These are phyloP conservation scores for Pythium sukuiense DNA, from an alignment of 352 stramenopile genomes.

Conservation along the genomic window DNA sequence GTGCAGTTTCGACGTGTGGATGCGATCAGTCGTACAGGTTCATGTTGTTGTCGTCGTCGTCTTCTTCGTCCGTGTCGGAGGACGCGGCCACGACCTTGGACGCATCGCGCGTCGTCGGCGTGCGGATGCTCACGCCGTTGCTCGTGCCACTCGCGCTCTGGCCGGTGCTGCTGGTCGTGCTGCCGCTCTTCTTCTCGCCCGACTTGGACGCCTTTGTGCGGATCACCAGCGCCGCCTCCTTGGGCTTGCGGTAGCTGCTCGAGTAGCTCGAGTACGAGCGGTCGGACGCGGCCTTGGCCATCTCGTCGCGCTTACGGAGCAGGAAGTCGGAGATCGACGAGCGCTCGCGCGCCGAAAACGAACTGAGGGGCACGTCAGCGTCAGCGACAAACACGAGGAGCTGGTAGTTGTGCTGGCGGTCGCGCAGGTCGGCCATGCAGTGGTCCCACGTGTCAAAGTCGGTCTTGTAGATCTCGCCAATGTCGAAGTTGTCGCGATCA, in stretches of 20 bases:
- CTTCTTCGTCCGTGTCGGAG: constrained; percentile 78
- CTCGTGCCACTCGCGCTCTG: constrained; percentile 37
- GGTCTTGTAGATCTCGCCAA: constrained; percentile 61
- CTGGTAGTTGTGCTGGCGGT: constrained; percentile 52
- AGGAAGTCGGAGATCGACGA: constrained; percentile 59
- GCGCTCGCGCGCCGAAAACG: constrained; percentile 48
- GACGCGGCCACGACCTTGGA: constrained; percentile 31
- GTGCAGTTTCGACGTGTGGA: background rate
- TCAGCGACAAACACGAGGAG: constrained; percentile 74
- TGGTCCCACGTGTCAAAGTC: constrained; percentile 33
- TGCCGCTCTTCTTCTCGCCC: constrained; percentile 54
- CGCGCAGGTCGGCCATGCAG: constrained; percentile 19
- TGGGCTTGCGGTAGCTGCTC: constrained; percentile 64
- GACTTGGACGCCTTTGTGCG: constrained; percentile 65
- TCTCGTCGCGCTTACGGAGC: constrained; percentile 61
- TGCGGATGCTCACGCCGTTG: constrained; percentile 62
- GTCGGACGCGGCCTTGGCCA: constrained; percentile 39
- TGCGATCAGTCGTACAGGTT: constrained; percentile 39
- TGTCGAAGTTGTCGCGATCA: constrained; percentile 64
- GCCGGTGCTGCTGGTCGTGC: constrained; percentile 48
- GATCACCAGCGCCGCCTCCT: constrained; percentile 78
- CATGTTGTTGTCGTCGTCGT: constrained; percentile 47
- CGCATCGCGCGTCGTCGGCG: constrained; percentile 20
- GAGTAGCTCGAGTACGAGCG: constrained; percentile 49
- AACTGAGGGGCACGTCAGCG: constrained; percentile 32